Conservation (phyloP, 306 rosid species). For the Inga leiocalycina region DNA sequence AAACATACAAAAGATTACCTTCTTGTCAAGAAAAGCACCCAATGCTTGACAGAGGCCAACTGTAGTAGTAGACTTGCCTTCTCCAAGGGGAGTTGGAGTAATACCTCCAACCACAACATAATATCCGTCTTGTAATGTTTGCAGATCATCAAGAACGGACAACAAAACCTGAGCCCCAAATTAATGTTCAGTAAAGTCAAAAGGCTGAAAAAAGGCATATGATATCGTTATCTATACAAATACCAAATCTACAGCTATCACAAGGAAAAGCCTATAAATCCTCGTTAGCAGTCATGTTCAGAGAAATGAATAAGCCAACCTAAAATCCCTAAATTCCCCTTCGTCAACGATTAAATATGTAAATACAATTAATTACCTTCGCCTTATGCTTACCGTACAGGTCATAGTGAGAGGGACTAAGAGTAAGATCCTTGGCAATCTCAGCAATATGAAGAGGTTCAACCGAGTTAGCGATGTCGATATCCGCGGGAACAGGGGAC, state of each 20-base stretch:
- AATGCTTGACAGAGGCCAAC: constrained; percentile 99
- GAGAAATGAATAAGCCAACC: background rate
- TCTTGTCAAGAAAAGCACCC: constrained; percentile 94
- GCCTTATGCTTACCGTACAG: constrained; percentile 95
- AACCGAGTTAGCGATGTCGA: constrained; percentile 84
- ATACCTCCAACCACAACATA: constrained; percentile 99
- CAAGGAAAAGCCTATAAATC: background rate
- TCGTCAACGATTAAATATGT: background rate
- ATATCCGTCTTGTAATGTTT: constrained; percentile 75
- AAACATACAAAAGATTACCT: constrained; percentile 46
- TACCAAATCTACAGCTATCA: background rate
- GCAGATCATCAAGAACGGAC: constrained; percentile 70
- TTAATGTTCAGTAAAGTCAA: background rate
- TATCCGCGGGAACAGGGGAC: constrained; percentile 96
- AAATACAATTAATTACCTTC: constrained; percentile 47
- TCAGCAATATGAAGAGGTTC: constrained; percentile 80
- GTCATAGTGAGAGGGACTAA: constrained; percentile 77
- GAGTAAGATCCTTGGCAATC: constrained; percentile 75
- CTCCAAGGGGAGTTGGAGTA: constrained; percentile 98
- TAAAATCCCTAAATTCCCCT: background rate
- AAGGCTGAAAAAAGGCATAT: background rate
- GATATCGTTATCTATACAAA: background rate
- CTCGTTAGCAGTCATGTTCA: background rate
- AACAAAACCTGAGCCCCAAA: constrained; percentile 63
- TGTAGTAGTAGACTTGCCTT: constrained; percentile 98